phyloP scores from a whole-genome alignment of 345 rosid species.

The Orychophragmus violaceus region DNA sequence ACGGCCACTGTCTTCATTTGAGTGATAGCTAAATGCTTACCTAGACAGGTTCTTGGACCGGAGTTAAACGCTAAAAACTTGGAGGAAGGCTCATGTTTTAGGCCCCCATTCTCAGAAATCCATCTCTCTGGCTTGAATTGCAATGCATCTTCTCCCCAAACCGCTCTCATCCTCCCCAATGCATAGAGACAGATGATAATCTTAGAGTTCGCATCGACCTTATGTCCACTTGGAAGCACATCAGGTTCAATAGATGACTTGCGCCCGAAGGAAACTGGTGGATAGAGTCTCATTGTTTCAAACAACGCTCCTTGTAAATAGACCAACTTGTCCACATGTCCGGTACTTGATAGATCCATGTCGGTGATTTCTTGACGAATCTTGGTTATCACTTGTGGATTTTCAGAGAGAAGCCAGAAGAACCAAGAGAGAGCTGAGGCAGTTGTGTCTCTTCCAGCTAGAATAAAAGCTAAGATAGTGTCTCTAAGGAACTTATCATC shows the following conservation, averaged over 20 bases:
- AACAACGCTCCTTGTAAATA: not conserved
- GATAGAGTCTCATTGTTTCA: not conserved
- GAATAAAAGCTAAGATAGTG: conserved; percentile 35
- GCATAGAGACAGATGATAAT: not conserved
- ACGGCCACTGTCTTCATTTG: not conserved
- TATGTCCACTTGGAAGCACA: not conserved
- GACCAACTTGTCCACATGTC: not conserved
- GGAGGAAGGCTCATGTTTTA: too few species aligned
- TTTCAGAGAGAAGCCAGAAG: conserved; percentile 38
- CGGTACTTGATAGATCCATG: not conserved
- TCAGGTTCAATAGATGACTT: not conserved
- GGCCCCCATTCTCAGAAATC: too few species aligned
- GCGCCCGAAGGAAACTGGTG: not conserved
- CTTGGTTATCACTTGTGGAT: conserved; percentile 32
- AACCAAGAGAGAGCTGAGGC: conserved; percentile 38
- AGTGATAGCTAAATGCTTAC: not conserved
- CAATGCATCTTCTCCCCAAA: not conserved
- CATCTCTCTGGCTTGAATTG: not conserved
- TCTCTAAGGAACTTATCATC: conserved; percentile 44
- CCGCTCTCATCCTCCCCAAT: not conserved
- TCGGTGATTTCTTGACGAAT: conserved; percentile 41
- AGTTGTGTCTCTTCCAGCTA: conserved; percentile 45
- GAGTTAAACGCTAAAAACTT: too few species aligned
- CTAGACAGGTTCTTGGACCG: too few species aligned
- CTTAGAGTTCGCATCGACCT: not conserved